Evolutionary conservation across 306 rosid species (phyloP).

Genomic region (Prunus mume): DNA sequence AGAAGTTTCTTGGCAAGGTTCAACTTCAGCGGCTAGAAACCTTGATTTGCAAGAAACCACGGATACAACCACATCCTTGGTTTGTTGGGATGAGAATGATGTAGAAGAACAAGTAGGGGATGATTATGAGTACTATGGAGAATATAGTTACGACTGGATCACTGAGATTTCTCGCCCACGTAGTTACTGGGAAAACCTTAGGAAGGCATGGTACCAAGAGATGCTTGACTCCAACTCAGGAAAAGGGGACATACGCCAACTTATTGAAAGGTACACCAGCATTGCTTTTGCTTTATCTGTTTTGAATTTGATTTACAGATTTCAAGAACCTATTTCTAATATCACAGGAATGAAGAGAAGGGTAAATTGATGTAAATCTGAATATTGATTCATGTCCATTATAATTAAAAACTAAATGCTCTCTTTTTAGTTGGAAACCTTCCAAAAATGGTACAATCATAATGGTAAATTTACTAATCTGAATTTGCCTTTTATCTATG

Average conservation of each 20-base stretch:
- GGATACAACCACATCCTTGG: constrained; percentile 15
- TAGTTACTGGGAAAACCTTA: constrained; percentile 80
- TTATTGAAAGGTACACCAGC: constrained; percentile 62
- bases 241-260: constrained; percentile 67
- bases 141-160: constrained; percentile 62
- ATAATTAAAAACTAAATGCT: not conserved
- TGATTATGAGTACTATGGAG: constrained; percentile 28
- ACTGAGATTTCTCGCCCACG: constrained; percentile 75
- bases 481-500: constrained; percentile 18
- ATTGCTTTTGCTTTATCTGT: not conserved
- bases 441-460: not conserved
- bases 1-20: constrained; percentile 20
- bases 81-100: constrained; percentile 39
- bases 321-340: not conserved
- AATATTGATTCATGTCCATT: too few relatives aligned
- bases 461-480: not conserved
- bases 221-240: constrained; percentile 58
- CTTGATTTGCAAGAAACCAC: constrained; percentile 20
- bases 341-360: too few relatives aligned
- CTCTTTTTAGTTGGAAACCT: not conserved
- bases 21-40: constrained; percentile 16
- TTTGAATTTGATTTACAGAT: not conserved
- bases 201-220: constrained; percentile 82
- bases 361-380: too few relatives aligned
- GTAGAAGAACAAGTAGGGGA: constrained; percentile 30